Percentiles rank a stretch among this genome's conserved stretches.
Evolutionary conservation across 805 yeast genomes (phyloP).

Genomic region (Hanseniaspora lindneri): DNA sequence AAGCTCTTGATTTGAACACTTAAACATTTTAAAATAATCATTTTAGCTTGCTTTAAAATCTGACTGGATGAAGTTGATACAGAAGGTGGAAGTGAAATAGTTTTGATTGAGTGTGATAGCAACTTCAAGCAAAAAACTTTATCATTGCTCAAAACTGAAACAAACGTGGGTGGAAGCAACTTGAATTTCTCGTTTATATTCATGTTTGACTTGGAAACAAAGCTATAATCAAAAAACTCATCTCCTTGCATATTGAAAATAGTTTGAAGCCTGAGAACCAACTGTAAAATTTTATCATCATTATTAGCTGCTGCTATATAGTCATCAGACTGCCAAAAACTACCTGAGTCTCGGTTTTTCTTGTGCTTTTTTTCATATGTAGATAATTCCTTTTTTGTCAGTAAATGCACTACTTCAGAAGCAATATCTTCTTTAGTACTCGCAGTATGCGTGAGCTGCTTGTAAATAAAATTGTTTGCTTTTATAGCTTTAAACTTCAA

Average conservation of each 20-base stretch:
- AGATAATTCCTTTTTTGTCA: not conserved
- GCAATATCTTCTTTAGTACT: not conserved
- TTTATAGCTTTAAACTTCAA: conserved; percentile 9
- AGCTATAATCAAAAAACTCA: not conserved
- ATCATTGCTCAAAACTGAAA: conserved; percentile 7
- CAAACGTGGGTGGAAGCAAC: not conserved
- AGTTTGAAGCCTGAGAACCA: not conserved
- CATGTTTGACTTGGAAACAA: not conserved
- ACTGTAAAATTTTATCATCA: conserved; percentile 10
- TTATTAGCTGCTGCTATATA: not conserved
- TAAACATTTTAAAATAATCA: conserved; percentile 2
- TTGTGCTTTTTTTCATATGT: not conserved
- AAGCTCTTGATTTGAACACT: not conserved
- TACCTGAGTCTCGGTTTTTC: not conserved
- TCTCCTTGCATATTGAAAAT: not conserved
- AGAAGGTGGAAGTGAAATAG: conserved; percentile 2
- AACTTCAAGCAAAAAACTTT: conserved; percentile 9
- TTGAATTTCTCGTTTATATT: not conserved
- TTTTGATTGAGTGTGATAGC: conserved; percentile 4
- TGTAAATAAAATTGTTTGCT: conserved; percentile 12
- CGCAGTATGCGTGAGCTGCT: not conserved
- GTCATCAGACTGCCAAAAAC: not conserved
- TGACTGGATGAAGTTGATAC: not conserved
- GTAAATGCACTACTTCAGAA: not conserved
- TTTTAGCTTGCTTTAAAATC: not conserved